Evolutionary conservation across 2,329 filamentous ascomycete genomes (phyloP), one percentile per base, ranked within the genome.

Genomic region (Claviceps sorghi): DNA sequence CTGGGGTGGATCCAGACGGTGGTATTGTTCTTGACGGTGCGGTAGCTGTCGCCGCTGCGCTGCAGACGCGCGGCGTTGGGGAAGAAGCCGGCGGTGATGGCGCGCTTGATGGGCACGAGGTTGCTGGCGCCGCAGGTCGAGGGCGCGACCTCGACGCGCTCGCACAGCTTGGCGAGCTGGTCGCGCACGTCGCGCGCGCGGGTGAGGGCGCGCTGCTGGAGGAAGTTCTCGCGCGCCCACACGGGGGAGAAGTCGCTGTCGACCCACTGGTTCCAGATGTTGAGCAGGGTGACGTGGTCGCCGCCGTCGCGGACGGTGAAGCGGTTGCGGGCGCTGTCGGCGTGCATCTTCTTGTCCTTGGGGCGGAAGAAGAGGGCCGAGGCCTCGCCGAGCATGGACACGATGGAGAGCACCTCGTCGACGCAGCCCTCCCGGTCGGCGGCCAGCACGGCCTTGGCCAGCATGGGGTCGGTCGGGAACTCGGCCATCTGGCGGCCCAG

Each of bases 261-360:
- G 1, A 90, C 87, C 86, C 89, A 98, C 65, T 95, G 87, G 61
- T 93, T 91, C 82, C 84, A 98, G 60, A 98, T 84, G 62, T 95
- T 95, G 48, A 97, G 79, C 1, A 95, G 78, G 0, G 88, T 89
- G 5, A 93, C 65, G 61, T 95, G 87, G 64, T 98, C 93, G 43
- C 93, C 93, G 38, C 90, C 90, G 55, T 94, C 89, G 60, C 88
- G 88, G 64, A 91, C 75, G 0, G 88, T 95, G 69, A 97, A 97
- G 1, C 91, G 81, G 38, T 85, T 84, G 15, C 89, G 82, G 0
- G 93, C 93, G 56, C 86, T 88, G 66, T 98, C 91, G 13, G 93
- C 93, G 62, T 96, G 88, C 30, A 96, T 84, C 66, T 95, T 95
- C 74, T 97, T 96, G 70, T 98, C 90, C 65, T 96, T 95, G 21